These are phyloP conservation scores for Melastoma candidum DNA, from an alignment of 441 rosid genomes.

Conservation along the genomic window DNA sequence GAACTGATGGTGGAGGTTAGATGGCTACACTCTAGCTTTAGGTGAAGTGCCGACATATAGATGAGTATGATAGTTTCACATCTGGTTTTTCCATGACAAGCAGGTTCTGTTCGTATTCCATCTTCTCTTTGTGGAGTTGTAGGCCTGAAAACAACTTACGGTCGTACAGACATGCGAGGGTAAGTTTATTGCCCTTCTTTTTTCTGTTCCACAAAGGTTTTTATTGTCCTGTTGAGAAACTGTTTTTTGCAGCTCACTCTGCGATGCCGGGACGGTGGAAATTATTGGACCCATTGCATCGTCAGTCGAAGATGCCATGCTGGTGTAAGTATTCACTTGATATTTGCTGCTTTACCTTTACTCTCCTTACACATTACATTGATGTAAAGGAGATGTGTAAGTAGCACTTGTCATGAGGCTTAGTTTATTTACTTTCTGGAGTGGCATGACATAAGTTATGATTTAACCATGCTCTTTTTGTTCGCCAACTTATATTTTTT, in stretches of 20 bases:
- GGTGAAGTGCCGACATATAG: slow-evolving; percentile 3
- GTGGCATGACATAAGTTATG: neutral
- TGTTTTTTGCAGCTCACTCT: slow-evolving; percentile 38
- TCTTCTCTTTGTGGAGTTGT: slow-evolving; percentile 80
- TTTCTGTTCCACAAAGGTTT: neutral
- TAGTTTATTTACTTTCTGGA: no score
- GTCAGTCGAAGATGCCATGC: slow-evolving; percentile 60
- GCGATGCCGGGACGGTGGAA: slow-evolving; percentile 61
- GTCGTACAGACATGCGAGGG: slow-evolving; percentile 73
- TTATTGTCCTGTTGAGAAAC: neutral
- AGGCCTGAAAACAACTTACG: slow-evolving; percentile 83
- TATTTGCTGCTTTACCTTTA: neutral
- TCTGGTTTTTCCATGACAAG: slow-evolving; percentile 12
- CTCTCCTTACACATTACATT: no score
- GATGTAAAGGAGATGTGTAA: no score
- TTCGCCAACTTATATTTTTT: slow-evolving; percentile 8
- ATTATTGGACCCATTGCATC: slow-evolving; percentile 80
- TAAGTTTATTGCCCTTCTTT: slow-evolving; percentile 17
- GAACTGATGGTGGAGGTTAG: slow-evolving; percentile 96
- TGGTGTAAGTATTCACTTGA: slow-evolving; percentile 48
- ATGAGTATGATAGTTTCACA: neutral
- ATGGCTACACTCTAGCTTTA: slow-evolving; percentile 12
- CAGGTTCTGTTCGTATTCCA: slow-evolving; percentile 86
- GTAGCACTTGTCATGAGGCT: no score
- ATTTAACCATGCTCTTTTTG: neutral